Conservation (phyloP, 148 eudicot species). For the Cornus suecica region DNA sequence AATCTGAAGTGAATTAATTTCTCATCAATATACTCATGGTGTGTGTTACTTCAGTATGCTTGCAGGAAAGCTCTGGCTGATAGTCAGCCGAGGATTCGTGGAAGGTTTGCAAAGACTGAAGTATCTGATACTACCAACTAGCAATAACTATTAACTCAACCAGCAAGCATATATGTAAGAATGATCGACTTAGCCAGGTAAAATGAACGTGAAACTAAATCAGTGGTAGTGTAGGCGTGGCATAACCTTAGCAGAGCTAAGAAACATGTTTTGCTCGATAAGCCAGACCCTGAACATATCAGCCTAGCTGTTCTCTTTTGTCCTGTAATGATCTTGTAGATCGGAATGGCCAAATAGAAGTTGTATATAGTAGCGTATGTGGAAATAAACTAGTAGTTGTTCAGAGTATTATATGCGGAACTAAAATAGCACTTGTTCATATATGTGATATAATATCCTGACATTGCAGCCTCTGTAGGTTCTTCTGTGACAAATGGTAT, state of each 20-base stretch:
- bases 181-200: constrained; percentile 12
- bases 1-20: background rate
- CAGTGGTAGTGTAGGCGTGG: constrained; percentile 6
- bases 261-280: constrained; percentile 23
- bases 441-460: background rate
- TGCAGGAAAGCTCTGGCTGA: constrained; percentile 98
- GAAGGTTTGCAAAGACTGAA: constrained; percentile 87
- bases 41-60: constrained; percentile 66
- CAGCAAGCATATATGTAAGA: constrained; percentile 20
- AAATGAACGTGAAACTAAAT: constrained; percentile 14
- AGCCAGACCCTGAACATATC: constrained; percentile 10
- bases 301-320: constrained; percentile 12
- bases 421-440: background rate
- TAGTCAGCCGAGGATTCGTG: constrained; percentile 91
- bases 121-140: constrained; percentile 52
- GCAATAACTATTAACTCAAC: constrained; percentile 20
- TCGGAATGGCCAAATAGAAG: background rate
- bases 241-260: background rate
- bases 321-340: constrained; percentile 11
- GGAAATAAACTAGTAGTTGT: background rate
- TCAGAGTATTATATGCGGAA: too few species aligned
- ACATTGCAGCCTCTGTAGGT: background rate
- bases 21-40: background rate
- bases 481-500: background rate
- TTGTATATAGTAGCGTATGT: constrained; percentile 12